phyloP scores from a whole-genome alignment of 1,139 yeast species.

The Pichia sp. region DNA sequence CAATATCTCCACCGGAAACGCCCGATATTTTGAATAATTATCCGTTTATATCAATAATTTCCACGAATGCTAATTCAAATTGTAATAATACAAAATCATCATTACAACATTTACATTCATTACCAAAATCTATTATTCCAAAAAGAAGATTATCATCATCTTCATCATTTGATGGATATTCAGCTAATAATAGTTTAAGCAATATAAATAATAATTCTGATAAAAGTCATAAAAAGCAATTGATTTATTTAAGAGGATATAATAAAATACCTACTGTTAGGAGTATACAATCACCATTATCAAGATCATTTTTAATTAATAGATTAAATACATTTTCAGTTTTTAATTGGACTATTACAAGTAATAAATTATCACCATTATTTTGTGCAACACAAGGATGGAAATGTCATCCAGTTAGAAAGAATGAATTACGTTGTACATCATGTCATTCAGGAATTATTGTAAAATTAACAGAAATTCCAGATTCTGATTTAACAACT shows the following conservation, averaged over 20 bases:
- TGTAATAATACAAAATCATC: neutral
- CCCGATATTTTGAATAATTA: neutral
- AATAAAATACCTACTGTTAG: constrained; percentile 2
- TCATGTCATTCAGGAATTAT: constrained; percentile 25
- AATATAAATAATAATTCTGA: neutral
- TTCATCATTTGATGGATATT: constrained; percentile 12
- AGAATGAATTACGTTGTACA: constrained; percentile 28
- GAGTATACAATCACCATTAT: constrained; percentile 11
- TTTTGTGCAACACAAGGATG: constrained; percentile 30
- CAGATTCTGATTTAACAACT: neutral
- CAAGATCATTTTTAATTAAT: constrained; percentile 17
- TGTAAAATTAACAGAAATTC: constrained; percentile 14
- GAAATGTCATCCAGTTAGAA: constrained; percentile 25
- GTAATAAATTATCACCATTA: constrained; percentile 23
- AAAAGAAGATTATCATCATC: constrained; percentile 15
- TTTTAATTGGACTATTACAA: constrained; percentile 28
- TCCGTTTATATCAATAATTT: neutral
- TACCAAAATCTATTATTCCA: constrained; percentile 13
- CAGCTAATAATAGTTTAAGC: neutral
- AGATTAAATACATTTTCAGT: constrained; percentile 28
- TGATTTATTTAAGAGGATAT: constrained; percentile 9
- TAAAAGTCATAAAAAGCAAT: constrained; percentile 11
- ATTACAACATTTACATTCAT: constrained; percentile 12
- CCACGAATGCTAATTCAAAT: neutral
- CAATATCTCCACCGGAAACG: constrained; percentile 17